phyloP scores from a whole-genome alignment of 2,329 filamentous ascomycete species.

The Aspergillus melleus region DNA sequence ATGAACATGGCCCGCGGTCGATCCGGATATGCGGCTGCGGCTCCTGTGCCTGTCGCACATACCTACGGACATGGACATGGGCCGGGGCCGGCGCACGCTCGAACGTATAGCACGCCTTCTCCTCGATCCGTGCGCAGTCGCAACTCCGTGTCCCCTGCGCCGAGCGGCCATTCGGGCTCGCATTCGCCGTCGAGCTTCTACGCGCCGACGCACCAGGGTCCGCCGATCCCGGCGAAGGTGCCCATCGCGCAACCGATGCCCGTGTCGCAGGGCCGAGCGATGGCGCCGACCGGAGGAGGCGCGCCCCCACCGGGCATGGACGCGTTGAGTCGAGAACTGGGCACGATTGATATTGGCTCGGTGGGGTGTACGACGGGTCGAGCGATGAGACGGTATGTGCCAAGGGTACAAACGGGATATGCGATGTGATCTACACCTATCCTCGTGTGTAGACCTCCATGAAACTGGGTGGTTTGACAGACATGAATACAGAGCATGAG shows the following conservation, averaged over 20 bases:
- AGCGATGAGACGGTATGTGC: constrained; percentile 33
- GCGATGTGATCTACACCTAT: constrained; percentile 19
- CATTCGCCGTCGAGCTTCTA: constrained; percentile 33
- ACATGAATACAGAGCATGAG: no score
- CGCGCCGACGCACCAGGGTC: constrained; percentile 29
- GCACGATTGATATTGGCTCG: constrained; percentile 50
- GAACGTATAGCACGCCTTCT: constrained; percentile 25
- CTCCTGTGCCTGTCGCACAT: not conserved
- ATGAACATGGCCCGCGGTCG: constrained; percentile 21
- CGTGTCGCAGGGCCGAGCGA: constrained; percentile 28
- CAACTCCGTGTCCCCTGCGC: constrained; percentile 32
- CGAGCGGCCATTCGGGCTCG: constrained; percentile 25
- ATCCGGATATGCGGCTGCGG: constrained; percentile 19
- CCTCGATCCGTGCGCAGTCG: constrained; percentile 24
- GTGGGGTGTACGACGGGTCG: constrained; percentile 31
- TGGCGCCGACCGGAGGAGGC: not conserved
- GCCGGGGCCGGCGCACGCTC: constrained; percentile 4
- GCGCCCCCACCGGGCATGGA: constrained; percentile 32
- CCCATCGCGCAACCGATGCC: constrained; percentile 37
- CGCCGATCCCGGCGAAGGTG: constrained; percentile 46
- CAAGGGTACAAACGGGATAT: constrained; percentile 31
- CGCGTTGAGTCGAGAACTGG: constrained; percentile 60
- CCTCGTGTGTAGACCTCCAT: no score
- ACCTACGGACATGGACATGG: not conserved
- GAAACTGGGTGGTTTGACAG: no score